Evolutionary conservation across 2,329 filamentous ascomycete species (phyloP).

Genomic region (Aspergillus pseudoterreus): DNA sequence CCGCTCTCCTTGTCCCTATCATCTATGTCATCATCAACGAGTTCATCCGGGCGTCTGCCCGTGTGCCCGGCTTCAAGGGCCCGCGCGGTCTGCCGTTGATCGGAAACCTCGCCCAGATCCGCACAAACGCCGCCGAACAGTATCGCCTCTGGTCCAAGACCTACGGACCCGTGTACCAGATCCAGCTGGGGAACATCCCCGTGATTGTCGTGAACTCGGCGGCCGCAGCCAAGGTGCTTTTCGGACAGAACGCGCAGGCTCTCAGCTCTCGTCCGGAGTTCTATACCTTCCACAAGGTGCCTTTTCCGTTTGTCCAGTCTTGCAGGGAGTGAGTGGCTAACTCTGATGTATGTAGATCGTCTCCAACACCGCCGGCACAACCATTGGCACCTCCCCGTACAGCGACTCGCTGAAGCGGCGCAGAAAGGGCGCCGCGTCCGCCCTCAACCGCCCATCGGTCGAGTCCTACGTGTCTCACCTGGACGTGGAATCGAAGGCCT

Average conservation of each 20-base stretch:
- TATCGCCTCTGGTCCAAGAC: slow-evolving; percentile 53
- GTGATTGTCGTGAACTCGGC: slow-evolving; percentile 56
- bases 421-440: slow-evolving; percentile 62
- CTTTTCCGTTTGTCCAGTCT: not conserved
- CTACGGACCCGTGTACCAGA: slow-evolving; percentile 54
- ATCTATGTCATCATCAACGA: slow-evolving; percentile 51
- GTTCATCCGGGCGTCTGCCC: slow-evolving; percentile 42
- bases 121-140: slow-evolving; percentile 54
- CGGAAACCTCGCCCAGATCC: slow-evolving; percentile 55
- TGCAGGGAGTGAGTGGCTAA: too few species aligned
- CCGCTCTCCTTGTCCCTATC: slow-evolving; percentile 28
- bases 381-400: slow-evolving; percentile 65
- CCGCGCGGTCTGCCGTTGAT: slow-evolving; percentile 52
- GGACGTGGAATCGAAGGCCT: slow-evolving; percentile 60
- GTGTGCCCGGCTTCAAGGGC: slow-evolving; percentile 47
- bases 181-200: slow-evolving; percentile 56
- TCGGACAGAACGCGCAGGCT: slow-evolving; percentile 52
- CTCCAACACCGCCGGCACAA: slow-evolving; percentile 63
- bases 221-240: slow-evolving; percentile 49
- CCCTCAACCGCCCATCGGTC: slow-evolving; percentile 62
- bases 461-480: slow-evolving; percentile 61
- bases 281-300: slow-evolving; percentile 58
- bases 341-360: slow-evolving; percentile 45
- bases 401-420: slow-evolving; percentile 62
- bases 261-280: slow-evolving; percentile 55